A percentile compares a stretch with the other conserved stretches of the same genome.
Evolutionary conservation across 2,329 filamentous ascomycete genomes (phyloP).

Genomic region (Coniochaeta sp.): DNA sequence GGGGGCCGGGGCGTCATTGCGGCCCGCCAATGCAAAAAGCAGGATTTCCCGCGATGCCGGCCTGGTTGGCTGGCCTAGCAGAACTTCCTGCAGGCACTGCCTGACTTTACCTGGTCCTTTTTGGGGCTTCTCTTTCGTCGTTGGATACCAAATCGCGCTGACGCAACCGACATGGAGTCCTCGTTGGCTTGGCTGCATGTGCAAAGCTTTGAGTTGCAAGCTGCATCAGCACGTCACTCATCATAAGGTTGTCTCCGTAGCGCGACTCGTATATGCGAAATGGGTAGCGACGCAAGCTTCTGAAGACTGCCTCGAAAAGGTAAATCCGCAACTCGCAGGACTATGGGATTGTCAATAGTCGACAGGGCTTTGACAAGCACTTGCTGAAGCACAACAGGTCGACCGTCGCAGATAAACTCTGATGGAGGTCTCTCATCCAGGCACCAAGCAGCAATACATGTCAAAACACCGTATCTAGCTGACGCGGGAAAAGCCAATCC

Average conservation of each 20-base stretch:
- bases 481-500: neutral
- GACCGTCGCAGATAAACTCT: neutral
- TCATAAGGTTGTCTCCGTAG: neutral
- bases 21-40: slow-evolving; percentile 2
- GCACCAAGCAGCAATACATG: neutral
- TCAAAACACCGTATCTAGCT: neutral
- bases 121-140: neutral
- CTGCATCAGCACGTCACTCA: neutral
- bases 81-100: neutral
- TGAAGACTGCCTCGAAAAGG: neutral
- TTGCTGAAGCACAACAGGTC: too few species aligned
- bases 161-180: neutral
- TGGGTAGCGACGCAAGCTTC: neutral
- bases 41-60: neutral
- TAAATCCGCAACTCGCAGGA: neutral
- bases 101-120: neutral
- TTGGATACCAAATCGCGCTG: neutral
- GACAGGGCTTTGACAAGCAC: neutral
- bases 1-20: neutral
- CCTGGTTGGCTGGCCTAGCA: neutral
- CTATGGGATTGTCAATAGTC: neutral
- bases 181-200: neutral
- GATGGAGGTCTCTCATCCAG: neutral
- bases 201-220: neutral
- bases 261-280: neutral